Evolutionary conservation across 2,329 filamentous ascomycete species (phyloP).

Genomic region (Bipolaris cookei): DNA sequence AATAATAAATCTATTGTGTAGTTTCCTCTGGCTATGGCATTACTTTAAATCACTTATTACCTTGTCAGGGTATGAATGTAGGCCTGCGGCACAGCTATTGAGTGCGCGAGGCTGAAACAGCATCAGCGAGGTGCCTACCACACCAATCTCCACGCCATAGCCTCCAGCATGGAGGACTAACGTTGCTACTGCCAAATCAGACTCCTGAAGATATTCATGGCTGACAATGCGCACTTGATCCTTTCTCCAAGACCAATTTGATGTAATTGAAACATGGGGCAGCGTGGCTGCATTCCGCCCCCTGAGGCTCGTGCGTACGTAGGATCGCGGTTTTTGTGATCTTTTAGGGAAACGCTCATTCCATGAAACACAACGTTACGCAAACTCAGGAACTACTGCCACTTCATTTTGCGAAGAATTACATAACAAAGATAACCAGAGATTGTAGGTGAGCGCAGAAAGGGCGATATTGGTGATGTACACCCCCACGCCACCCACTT

Average conservation of each 20-base stretch:
- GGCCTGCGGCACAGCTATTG: neutral
- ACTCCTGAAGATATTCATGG: neutral
- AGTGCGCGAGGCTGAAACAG: conserved; percentile 6
- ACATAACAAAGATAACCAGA: neutral
- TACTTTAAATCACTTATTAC: neutral
- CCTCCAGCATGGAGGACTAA: neutral
- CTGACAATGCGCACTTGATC: neutral
- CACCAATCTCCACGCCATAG: neutral
- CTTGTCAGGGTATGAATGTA: neutral
- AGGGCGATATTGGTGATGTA: neutral
- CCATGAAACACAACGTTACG: neutral
- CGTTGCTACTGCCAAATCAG: neutral
- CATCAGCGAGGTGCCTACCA: neutral
- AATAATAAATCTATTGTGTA: neutral
- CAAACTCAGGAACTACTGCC: neutral
- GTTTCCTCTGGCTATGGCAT: neutral
- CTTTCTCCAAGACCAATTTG: neutral
- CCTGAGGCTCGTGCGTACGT: neutral
- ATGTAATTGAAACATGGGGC: conserved; percentile 1
- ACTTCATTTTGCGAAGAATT: neutral
- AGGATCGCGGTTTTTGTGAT: neutral
- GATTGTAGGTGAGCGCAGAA: neutral
- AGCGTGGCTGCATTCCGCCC: neutral
- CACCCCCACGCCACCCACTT: neutral
- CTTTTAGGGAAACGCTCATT: neutral